Conservation (phyloP, 1,139 yeast species). For the Candida mesenterica region DNA sequence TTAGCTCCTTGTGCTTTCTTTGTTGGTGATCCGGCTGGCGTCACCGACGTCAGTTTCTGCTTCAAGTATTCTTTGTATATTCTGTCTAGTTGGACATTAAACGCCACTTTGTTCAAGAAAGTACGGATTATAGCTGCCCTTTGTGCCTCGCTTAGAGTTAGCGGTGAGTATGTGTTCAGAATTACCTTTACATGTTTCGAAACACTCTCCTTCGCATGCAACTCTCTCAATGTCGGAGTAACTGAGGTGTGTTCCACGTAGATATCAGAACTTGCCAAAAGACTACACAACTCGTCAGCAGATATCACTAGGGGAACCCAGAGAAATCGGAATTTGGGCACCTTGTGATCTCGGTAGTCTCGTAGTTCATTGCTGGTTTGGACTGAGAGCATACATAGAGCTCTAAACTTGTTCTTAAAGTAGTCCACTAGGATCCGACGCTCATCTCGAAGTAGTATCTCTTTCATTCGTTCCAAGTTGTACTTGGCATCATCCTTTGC, state of each 20-base stretch:
- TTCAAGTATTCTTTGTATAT: conserved; percentile 40
- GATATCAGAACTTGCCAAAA: conserved; percentile 33
- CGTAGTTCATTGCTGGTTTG: conserved; percentile 32
- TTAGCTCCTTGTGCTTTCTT: not conserved
- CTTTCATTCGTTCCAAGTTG: conserved; percentile 44
- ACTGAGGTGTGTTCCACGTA: conserved; percentile 48
- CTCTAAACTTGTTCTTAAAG: conserved; percentile 61
- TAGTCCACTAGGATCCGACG: conserved; percentile 64
- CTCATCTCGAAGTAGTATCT: conserved; percentile 47
- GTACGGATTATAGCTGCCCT: conserved; percentile 44
- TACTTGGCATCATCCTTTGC: conserved; percentile 45
- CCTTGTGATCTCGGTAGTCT: conserved; percentile 26
- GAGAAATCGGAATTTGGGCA: conserved; percentile 38
- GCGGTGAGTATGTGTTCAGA: conserved; percentile 4
- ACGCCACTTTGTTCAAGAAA: conserved; percentile 52
- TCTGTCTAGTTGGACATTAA: conserved; percentile 61
- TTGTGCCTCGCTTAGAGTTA: conserved; percentile 30
- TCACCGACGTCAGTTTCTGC: conserved; percentile 8
- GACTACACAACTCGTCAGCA: conserved; percentile 37
- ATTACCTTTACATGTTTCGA: conserved; percentile 19
- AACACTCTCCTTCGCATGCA: conserved; percentile 21
- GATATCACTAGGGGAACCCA: conserved; percentile 45
- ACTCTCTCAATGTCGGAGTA: conserved; percentile 15
- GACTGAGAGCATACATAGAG: conserved; percentile 53
- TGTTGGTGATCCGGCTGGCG: not conserved